Base-by-base conservation (phyloP, 2,329 filamentous ascomycete genomes). In the Colletotrichum horii region DNA sequence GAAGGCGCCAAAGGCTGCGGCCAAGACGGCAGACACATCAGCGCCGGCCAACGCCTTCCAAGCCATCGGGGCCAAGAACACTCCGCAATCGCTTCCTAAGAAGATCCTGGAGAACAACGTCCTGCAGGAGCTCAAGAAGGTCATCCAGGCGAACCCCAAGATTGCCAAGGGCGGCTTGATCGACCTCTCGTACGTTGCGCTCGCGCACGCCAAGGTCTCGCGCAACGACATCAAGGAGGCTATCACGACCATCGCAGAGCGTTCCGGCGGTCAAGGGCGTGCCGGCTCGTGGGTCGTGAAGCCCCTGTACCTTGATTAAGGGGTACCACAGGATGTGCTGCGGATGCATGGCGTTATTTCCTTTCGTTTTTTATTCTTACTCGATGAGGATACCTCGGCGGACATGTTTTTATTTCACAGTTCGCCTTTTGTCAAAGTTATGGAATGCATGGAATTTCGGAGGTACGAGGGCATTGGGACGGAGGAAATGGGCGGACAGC, bases 51-150 rank as follows among this genome's bases (percentile, higher is more conserved):
- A 85, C 76, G 85, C 85, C 5, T 85, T 86, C 78, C 82, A 83
- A 36, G 84, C 84, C 3, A 76, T 86, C 15, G 12, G 64, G n/a
- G 22, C 60, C 43, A 76, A 75, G 61, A 52, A 32, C 52, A 48
- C 38, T 26, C 14, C 66, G 14, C 65, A 70, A 36, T 26, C 72
- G 34, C 67, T 71, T 32, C 58, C 77, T 8, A 70, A 71, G 68
- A 77, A 73, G 78, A 76, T 36, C 61, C 84, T 85, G 76, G 77
- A 82, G 6, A 77, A 78, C 22, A 71, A 78, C 9, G 74, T 76
- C 22, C 76, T 87, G 75, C 81, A 85, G 69, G 84, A 85, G 34
- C 80, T 87, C 67, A 87, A 87, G 78, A 81, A 83, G 71, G 82
- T 84, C 11, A 86, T 88, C 32, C 36, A 72, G 60, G 71, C 76